Conservation (phyloP, 768 basidiomycete species). For the Tricholomella constricta region DNA sequence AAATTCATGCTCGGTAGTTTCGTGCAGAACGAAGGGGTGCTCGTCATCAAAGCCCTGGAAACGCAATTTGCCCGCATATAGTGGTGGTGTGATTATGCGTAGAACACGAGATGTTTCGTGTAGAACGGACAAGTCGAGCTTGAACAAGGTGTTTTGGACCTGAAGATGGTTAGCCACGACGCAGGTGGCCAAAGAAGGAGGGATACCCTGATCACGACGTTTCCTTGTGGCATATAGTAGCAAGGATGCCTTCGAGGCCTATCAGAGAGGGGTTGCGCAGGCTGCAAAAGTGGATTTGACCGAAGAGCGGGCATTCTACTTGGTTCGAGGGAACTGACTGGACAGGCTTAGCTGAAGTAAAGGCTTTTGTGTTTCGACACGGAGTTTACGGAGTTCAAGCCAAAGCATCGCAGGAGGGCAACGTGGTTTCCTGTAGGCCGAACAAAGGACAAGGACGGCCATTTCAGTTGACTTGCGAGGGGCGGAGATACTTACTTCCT, state of each 20-base stretch:
- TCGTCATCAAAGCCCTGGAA: constrained; percentile 25
- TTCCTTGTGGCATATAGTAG: constrained; percentile 33
- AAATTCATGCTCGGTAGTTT: constrained; percentile 49
- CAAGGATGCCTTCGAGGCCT: constrained; percentile 22
- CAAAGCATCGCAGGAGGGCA: neutral
- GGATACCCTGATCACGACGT: constrained; percentile 33
- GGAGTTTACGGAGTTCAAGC: neutral
- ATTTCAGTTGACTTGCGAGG: too few species aligned
- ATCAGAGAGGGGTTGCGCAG: neutral
- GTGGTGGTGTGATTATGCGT: constrained; percentile 34
- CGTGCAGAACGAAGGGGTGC: constrained; percentile 45
- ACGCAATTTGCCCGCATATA: constrained; percentile 23
- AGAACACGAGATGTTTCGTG: constrained; percentile 37
- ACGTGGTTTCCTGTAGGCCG: constrained; percentile 11
- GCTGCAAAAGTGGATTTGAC: neutral
- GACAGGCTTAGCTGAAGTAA: neutral
- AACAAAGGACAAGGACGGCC: neutral
- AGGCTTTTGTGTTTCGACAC: neutral
- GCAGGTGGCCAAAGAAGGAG: neutral
- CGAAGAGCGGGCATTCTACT: constrained; percentile 1
- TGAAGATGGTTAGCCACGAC: constrained; percentile 19
- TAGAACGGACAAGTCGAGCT: constrained; percentile 49
- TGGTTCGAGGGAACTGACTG: neutral
- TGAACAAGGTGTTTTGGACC: constrained; percentile 57
- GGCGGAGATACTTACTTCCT: too few species aligned